Percentiles rank a stretch among this genome's conserved stretches.
Evolutionary conservation across 345 rosid genomes (phyloP).

Genomic region (Gossypium herbaceum): DNA sequence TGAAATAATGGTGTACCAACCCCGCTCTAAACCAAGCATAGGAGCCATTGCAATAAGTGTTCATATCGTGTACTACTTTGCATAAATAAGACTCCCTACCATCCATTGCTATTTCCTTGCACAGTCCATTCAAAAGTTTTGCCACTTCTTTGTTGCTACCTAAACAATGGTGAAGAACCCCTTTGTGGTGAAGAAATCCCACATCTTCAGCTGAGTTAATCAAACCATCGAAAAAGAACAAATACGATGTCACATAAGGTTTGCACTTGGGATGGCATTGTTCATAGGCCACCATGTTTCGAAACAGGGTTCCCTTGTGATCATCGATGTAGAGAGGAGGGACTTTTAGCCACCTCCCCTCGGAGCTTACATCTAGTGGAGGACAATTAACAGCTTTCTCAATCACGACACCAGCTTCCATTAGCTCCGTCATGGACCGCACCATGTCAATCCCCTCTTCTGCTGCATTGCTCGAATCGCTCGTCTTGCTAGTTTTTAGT

Average conservation of each 20-base stretch:
- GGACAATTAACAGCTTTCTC: constrained; percentile 9
- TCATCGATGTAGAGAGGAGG: constrained; percentile 30
- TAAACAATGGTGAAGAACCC: constrained; percentile 26
- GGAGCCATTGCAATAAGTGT: neutral
- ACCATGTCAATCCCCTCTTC: constrained; percentile 2
- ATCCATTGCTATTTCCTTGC: constrained; percentile 24
- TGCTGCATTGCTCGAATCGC: neutral
- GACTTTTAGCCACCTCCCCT: constrained; percentile 18
- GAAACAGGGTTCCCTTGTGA: constrained; percentile 24
- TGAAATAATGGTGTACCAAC: constrained; percentile 27
- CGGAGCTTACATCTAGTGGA: constrained; percentile 19
- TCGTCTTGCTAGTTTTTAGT: neutral
- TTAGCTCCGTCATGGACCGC: constrained; percentile 21
- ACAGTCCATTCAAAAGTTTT: constrained; percentile 22
- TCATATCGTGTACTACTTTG: constrained; percentile 14
- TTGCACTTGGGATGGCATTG: constrained; percentile 25
- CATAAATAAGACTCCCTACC: constrained; percentile 16
- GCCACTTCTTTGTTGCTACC: constrained; percentile 31
- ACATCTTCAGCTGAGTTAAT: constrained; percentile 29
- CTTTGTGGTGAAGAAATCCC: constrained; percentile 20
- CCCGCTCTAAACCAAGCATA: constrained; percentile 14
- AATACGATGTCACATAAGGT: constrained; percentile 23
- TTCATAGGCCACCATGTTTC: constrained; percentile 35
- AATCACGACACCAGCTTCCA: constrained; percentile 16
- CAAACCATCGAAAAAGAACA: constrained; percentile 32